phyloP scores from a whole-genome alignment of 257 asterid species.

The Echium plantagineum region DNA sequence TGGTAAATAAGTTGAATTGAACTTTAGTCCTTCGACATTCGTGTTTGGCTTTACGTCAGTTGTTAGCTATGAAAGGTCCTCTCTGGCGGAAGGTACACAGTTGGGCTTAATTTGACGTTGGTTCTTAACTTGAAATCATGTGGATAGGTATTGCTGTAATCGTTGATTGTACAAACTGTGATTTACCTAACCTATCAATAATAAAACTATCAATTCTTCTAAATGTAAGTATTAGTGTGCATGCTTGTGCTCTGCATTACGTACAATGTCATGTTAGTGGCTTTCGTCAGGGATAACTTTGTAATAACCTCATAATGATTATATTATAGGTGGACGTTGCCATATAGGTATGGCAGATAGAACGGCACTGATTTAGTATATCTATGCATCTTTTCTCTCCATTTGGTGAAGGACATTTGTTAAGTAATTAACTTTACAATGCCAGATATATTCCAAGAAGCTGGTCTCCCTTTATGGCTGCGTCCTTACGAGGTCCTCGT shows the following conservation, averaged over 20 bases:
- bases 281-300: too few relatives aligned
- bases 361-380: background rate
- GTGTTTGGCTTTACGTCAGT: background rate
- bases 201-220: too few relatives aligned
- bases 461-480: slow-evolving; percentile 98
- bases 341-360: background rate
- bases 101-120: background rate
- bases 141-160: too few relatives aligned
- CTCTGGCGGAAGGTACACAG: background rate
- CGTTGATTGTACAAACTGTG: too few relatives aligned
- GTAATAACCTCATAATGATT: too few relatives aligned
- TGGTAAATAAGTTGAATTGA: background rate
- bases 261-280: too few relatives aligned
- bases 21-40: background rate
- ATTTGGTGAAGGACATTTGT: background rate
- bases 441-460: slow-evolving; percentile 99
- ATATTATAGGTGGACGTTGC: too few relatives aligned
- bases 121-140: background rate
- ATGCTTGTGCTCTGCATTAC: too few relatives aligned
- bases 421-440: slow-evolving; percentile 16
- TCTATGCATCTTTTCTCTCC: background rate
- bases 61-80: background rate
- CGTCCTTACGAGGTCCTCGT: slow-evolving; percentile 96
- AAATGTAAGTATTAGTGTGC: too few relatives aligned
- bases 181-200: too few relatives aligned